A percentile compares a stretch with the other conserved stretches of the same genome.
These are phyloP conservation scores for Linum trigynum DNA, from an alignment of 345 rosid genomes.

Conservation along the genomic window DNA sequence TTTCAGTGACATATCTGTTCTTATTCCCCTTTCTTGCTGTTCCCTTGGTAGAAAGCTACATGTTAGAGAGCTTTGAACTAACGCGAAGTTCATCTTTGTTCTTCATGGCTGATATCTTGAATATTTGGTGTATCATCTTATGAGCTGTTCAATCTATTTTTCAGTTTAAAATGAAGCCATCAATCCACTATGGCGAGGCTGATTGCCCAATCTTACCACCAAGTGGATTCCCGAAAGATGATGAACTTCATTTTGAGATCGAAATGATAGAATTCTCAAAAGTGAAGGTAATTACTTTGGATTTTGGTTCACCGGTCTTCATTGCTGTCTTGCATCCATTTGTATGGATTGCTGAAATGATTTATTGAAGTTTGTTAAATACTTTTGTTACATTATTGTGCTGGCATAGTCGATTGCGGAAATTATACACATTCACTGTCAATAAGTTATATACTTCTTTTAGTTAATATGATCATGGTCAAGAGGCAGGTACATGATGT, in stretches of 20 bases:
- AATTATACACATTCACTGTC: no score
- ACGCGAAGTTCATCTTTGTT: not conserved
- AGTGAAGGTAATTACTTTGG: constrained; percentile 56
- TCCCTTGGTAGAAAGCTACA: not conserved
- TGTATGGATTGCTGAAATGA: not conserved
- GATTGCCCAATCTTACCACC: constrained; percentile 75
- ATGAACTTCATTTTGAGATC: constrained; percentile 95
- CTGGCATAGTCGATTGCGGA: not conserved
- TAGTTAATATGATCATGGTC: no score
- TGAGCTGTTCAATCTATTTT: constrained; percentile 5
- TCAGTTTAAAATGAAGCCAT: constrained; percentile 95
- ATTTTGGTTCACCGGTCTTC: not conserved
- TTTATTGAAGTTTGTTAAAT: not conserved
- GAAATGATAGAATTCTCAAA: constrained; percentile 72
- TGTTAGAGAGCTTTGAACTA: not conserved
- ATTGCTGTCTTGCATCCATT: not conserved
- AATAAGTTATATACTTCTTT: no score
- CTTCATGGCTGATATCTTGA: not conserved
- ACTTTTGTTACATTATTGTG: no score
- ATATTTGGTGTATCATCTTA: not conserved
- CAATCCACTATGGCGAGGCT: constrained; percentile 84
- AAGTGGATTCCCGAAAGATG: constrained; percentile 64
- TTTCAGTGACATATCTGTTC: not conserved
- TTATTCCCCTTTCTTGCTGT: not conserved
- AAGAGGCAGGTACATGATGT: no score